phyloP scores from a whole-genome alignment of 192 early-diverging fungal genomes.

The Backusella parvicylindrica region DNA sequence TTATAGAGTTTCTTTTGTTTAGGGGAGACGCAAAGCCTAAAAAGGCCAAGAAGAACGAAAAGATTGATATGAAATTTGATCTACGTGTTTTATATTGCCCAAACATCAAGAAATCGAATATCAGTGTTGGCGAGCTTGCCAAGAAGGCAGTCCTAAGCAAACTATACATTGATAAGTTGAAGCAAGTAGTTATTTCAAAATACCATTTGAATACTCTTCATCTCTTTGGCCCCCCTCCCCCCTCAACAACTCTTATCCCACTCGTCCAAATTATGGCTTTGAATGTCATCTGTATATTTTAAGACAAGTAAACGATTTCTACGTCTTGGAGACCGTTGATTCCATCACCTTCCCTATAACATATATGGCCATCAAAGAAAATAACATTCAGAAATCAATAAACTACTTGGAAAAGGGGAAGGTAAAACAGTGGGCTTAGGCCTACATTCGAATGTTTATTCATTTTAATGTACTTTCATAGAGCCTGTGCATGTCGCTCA shows the following conservation, averaged over 20 bases:
- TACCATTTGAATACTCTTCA: not conserved
- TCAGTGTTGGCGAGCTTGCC: constrained; percentile 7
- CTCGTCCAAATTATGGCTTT: constrained; percentile 2
- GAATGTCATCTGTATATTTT: constrained; percentile 4
- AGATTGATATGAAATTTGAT: constrained; percentile 6
- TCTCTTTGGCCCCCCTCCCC: no score
- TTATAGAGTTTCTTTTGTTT: no score
- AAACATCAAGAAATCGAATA: not conserved
- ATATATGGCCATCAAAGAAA: constrained; percentile 2
- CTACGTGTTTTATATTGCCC: constrained; percentile 4
- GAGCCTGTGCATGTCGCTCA: constrained; percentile 4
- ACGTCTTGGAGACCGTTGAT: constrained; percentile 9
- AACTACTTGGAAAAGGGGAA: constrained; percentile 8
- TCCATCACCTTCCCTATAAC: constrained; percentile 5
- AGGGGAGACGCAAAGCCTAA: not conserved
- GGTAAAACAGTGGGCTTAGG: not conserved
- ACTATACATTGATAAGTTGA: not conserved
- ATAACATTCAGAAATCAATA: not conserved
- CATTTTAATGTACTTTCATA: constrained; percentile 8
- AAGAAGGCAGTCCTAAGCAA: constrained; percentile 10
- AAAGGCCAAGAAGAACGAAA: constrained; percentile 3
- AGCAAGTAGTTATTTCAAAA: not conserved
- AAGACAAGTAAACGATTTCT: constrained; percentile 7
- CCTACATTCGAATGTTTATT: constrained; percentile 12
- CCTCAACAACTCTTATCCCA: not conserved